Evolutionary conservation across 768 basidiomycete species (phyloP).

Genomic region (Xerocomellus intermedius): DNA sequence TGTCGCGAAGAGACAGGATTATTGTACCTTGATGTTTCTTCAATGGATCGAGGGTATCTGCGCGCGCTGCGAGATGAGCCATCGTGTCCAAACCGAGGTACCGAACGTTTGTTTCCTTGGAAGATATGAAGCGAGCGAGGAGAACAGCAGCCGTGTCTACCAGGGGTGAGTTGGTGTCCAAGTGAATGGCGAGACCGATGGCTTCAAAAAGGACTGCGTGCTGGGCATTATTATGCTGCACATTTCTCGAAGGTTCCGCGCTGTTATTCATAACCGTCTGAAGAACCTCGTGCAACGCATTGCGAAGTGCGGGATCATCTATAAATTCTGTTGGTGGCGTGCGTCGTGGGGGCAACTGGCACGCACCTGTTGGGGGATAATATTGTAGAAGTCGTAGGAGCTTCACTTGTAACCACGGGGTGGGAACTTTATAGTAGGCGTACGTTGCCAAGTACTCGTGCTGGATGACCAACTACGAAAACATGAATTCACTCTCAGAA

Average conservation of each 20-base stretch:
- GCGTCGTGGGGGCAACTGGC: not conserved
- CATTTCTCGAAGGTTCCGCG: conserved; percentile 87
- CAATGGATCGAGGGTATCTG: conserved; percentile 87
- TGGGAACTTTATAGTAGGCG: conserved; percentile 96
- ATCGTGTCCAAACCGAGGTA: conserved; percentile 98
- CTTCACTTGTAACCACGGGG: conserved; percentile 97
- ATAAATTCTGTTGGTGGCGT: conserved; percentile 3
- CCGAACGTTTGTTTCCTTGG: conserved; percentile 97
- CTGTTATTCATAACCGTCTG: conserved; percentile 89
- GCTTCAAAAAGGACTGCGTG: conserved; percentile 98
- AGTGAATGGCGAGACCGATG: conserved; percentile 92
- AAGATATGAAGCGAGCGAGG: conserved; percentile 93
- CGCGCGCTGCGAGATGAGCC: conserved; percentile 94
- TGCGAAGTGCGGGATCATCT: conserved; percentile 84
- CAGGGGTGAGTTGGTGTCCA: conserved; percentile 87
- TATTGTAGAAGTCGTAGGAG: conserved; percentile 90
- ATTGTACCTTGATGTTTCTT: conserved; percentile 97
- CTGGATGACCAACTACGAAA: conserved; percentile 77
- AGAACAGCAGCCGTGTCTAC: conserved; percentile 87
- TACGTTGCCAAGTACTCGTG: conserved; percentile 88
- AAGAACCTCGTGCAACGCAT: conserved; percentile 77
- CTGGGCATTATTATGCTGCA: conserved; percentile 98
- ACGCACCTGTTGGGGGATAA: conserved; percentile 89
- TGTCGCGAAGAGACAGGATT: conserved; percentile 90
- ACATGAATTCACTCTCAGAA: conserved; percentile 8